phyloP scores from a whole-genome alignment of 306 rosid species.

The Sophora flavescens region DNA sequence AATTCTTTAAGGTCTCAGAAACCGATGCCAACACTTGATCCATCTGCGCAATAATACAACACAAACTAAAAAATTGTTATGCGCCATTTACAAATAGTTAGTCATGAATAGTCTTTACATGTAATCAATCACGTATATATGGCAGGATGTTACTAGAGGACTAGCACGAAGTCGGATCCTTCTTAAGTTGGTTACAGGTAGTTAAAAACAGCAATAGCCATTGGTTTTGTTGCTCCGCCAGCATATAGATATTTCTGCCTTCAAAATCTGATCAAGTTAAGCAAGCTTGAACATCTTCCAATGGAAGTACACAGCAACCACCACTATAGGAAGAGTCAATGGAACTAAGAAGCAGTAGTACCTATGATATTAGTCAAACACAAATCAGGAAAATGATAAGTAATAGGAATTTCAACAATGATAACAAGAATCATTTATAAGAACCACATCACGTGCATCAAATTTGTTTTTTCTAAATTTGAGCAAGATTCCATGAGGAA shows the following conservation, averaged over 20 bases:
- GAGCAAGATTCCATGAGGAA: background rate
- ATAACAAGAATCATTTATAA: background rate
- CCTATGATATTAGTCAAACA: constrained; percentile 49
- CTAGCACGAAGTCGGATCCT: constrained; percentile 9
- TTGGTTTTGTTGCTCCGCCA: constrained; percentile 9
- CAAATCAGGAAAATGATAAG: constrained; percentile 29
- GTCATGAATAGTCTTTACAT: constrained; percentile 12
- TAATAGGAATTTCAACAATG: background rate
- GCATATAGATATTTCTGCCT: background rate
- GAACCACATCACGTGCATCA: background rate
- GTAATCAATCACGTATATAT: background rate
- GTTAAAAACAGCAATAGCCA: background rate
- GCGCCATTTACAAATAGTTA: background rate
- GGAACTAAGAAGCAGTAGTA: constrained; percentile 92
- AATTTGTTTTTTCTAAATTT: background rate
- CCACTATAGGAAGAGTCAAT: constrained; percentile 76
- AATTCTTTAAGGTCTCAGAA: constrained; percentile 84
- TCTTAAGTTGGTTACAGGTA: constrained; percentile 3
- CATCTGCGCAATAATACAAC: constrained; percentile 64
- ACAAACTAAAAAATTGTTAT: background rate
- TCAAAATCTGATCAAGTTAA: constrained; percentile 47
- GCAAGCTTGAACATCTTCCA: constrained; percentile 97
- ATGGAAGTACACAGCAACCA: constrained; percentile 80
- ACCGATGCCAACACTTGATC: constrained; percentile 89
- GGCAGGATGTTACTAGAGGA: background rate